phyloP scores from a whole-genome alignment of 352 stramenopile species.

The Plasmopara viticola region DNA sequence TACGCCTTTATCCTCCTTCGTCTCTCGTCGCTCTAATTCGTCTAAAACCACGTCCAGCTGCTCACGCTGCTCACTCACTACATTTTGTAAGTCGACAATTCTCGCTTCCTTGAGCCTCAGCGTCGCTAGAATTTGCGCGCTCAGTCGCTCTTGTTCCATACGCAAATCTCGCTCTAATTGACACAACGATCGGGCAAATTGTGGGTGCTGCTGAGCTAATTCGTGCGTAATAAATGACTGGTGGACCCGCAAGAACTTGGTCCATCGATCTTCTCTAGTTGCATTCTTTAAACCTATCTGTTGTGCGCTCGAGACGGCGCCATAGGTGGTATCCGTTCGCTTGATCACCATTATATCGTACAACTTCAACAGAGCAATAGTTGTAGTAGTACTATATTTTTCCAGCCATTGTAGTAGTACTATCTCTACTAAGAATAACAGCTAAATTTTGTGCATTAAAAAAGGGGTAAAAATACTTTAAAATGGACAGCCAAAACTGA shows the following conservation, averaged over 20 bases:
- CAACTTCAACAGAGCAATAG: conserved; percentile 16
- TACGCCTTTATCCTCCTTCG: conserved; percentile 12
- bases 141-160: conserved; percentile 20
- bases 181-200: conserved; percentile 16
- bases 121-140: conserved; percentile 19
- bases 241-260: conserved; percentile 17
- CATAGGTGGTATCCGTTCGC: background rate
- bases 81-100: conserved; percentile 15
- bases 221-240: conserved; percentile 16
- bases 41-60: conserved; percentile 27
- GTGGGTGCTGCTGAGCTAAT: conserved; percentile 15
- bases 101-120: conserved; percentile 16
- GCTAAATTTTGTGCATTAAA: no score
- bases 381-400: no score
- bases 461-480: no score
- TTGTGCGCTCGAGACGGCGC: background rate
- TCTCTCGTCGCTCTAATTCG: conserved; percentile 24
- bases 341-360: conserved; percentile 2
- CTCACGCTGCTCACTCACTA: conserved; percentile 17
- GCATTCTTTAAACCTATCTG: conserved; percentile 1
- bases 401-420: conserved; percentile 6
- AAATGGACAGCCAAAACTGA: no score
- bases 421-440: background rate
- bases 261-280: conserved; percentile 6
- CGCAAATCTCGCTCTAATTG: conserved; percentile 17